Evolutionary conservation across 2,329 filamentous ascomycete genomes (phyloP), one percentile per base, ranked within the genome.

Genomic region (Monosporascus ibericus): DNA sequence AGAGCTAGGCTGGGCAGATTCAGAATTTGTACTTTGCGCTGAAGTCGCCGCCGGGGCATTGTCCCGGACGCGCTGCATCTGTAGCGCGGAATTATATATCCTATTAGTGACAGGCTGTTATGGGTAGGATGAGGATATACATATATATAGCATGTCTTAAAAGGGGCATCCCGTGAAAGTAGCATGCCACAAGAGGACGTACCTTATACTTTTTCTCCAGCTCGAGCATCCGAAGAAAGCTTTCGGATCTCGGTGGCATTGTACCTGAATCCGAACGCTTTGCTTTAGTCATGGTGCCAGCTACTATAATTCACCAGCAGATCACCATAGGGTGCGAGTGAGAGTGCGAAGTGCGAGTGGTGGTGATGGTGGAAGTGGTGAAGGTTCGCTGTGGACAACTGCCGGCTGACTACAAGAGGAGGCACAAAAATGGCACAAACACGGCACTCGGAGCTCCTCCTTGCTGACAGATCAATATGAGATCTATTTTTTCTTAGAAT

Each of bases 151-250:
- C 48, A 49, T 46, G 50, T 52, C 60, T 54, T 50, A 56, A 51
- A 42, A 50, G 44, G 53, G 50, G 52, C 44, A 56, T 34, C 30
- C 11, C 14, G 30, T 34, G 30, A 5, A 50, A 55, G 62, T 65
- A 58, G 57, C 60, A 63, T 66, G 62, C 60, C 59, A 57, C 60
- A 54, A 53, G 55, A 55, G 55, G 51, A 63, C 72, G 71, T 71
- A 84, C 81, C 77, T 80, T 81, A 66, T 72, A 75, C 63, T 72
- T 73, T 63, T 77, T 80, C 63, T 84, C 81, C 49, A 84, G 67
- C 59, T 83, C 79, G 48, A 84, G 71, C 80, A 84, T 83, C 54
- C 72, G 74, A 64, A 81, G 74, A 57, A 84, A 75, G 65, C 75
- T 81, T 62, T 75, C 74, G 56, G 72, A 71, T 60, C 70, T 70